phyloP scores from a whole-genome alignment of 163 green algal species.

The Scenedesmus sp. region DNA sequence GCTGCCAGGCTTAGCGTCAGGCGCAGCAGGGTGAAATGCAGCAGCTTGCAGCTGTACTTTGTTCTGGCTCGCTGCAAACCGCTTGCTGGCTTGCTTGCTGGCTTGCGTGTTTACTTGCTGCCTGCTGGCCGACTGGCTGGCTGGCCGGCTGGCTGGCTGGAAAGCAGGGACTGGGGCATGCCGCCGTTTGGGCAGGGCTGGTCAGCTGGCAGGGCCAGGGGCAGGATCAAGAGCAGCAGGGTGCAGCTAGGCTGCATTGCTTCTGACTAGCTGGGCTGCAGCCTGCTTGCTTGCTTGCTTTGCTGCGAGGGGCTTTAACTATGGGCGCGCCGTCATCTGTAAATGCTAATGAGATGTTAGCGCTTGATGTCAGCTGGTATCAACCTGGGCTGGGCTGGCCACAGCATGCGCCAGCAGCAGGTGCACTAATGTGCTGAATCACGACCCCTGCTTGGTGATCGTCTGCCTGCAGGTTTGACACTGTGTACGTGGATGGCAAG shows the following conservation, averaged over 20 bases:
- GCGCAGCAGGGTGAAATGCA: neutral
- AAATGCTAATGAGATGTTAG: too few species aligned
- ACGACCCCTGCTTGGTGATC: neutral
- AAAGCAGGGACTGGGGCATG: constrained; percentile 54
- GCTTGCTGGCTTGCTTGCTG: neutral
- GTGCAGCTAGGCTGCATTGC: neutral
- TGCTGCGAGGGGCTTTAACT: neutral
- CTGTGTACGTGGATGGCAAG: constrained; percentile 78
- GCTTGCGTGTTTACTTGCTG: neutral
- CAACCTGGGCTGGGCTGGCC: too few species aligned
- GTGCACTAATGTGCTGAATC: too few species aligned
- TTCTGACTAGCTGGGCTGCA: neutral
- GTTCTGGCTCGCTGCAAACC: neutral
- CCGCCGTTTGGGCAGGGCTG: constrained; percentile 86
- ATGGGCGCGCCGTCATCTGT: too few species aligned
- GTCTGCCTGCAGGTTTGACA: constrained; percentile 83
- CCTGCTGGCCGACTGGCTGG: neutral
- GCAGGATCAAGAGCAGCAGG: neutral
- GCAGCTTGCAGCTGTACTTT: neutral
- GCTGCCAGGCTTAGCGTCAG: neutral
- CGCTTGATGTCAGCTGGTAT: too few species aligned
- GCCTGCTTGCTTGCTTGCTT: neutral
- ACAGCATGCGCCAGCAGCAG: too few species aligned
- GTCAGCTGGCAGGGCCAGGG: constrained; percentile 45
- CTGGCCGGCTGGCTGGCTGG: neutral